Conservation (phyloP, 176 grass and related monocot species). For the Alloteropsis semialata region DNA sequence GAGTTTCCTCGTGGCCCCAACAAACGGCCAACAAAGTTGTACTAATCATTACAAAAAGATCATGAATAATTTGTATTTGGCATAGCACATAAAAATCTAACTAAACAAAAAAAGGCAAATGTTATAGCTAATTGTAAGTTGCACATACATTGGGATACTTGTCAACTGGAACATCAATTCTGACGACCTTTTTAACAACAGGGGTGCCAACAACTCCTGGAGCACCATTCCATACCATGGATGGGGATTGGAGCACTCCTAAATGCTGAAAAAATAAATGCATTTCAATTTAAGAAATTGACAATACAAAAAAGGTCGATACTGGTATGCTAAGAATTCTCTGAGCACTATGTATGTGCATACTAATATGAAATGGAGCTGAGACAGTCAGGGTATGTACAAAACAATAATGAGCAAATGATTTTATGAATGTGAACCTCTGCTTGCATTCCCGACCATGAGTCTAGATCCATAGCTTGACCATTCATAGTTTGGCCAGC, state of each 20-base stretch:
- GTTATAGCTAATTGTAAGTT: neutral
- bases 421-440: constrained; percentile 52
- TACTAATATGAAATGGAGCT: neutral
- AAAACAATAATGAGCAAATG: constrained; percentile 23
- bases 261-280: constrained; percentile 51
- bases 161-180: constrained; percentile 81
- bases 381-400: neutral
- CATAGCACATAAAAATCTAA: constrained; percentile 5
- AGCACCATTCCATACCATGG: constrained; percentile 55
- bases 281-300: constrained; percentile 24
- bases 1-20: constrained; percentile 96
- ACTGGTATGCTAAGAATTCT: neutral
- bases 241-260: constrained; percentile 41
- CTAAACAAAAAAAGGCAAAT: constrained; percentile 9
- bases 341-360: neutral
- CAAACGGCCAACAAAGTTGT: constrained; percentile 96
- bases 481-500: constrained; percentile 52
- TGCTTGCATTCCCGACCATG: constrained; percentile 68
- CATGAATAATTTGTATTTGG: constrained; percentile 28
- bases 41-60: constrained; percentile 56
- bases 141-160: constrained; percentile 81
- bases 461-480: constrained; percentile 87
- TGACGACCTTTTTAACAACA: constrained; percentile 69
- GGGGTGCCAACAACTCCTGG: constrained; percentile 44
- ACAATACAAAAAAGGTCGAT: neutral